Evolutionary conservation across 306 rosid species (phyloP), one percentile per base, ranked within the genome.

Genomic region (Leucaena leucocephala): DNA sequence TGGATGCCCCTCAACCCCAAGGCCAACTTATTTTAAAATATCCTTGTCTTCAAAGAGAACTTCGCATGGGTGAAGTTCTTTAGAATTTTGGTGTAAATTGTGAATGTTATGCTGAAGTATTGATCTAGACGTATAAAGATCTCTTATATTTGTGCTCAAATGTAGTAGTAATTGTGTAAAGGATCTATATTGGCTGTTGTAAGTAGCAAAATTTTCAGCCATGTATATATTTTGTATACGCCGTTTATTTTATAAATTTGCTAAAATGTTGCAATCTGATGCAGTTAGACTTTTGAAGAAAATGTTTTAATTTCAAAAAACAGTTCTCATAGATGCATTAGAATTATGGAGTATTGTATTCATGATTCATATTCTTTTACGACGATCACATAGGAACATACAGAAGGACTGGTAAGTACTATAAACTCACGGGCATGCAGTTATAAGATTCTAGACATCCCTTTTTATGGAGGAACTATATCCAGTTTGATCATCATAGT

Each of bases 1-100:
- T 75, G 92, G 94, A 58, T 89, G 93, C 84, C 91, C 94, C 42
- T 88, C 94, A n/a, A 90, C 93, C 22, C 87, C 97, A 40, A 88
- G 84, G 78, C 98, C 98, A 35, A 94, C 98, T 36, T 92, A 75
- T 79, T 94, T 92, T 68, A 90, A 92, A 86, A 34, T 61, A 58
- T 88, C 87, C 48, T 76, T 86, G 55, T 83, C 91, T 52, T 68
- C 84, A 45, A 63, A 85, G 83, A 82, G 81, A 78, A 84, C 74
- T 40, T 85, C 54, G 69, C 22, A 43, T 21, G 40, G 80, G 81
- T 52, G 22, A 72, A 70, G 67, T 63, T 80, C 71, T 80, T 72
- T 68, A 34, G 77, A 74, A 58, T 91, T 94, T 93, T 93, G 92
- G 76, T 78, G 71, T 78, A 64, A 71, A 86, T 48, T 42, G 38